A percentile compares a stretch with the other conserved stretches of the same genome.
Conservation (phyloP, 768 basidiomycete genomes). For the Mycena rebaudengoi region DNA sequence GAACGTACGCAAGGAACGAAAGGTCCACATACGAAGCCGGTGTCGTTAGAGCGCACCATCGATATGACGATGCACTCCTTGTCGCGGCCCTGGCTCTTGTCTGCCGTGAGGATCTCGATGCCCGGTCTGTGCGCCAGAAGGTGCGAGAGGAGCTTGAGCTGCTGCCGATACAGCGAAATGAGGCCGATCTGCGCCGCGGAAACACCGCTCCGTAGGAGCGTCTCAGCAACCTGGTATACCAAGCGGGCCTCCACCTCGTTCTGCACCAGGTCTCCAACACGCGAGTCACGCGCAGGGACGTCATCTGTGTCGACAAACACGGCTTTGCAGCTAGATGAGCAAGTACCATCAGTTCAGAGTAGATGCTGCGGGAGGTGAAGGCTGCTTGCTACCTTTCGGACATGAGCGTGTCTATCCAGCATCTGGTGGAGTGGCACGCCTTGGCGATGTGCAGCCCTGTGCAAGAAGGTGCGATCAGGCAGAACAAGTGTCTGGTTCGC, state of each 20-base stretch:
- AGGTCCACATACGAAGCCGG: conserved; percentile 73
- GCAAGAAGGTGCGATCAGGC: conserved; percentile 54
- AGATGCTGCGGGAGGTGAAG: not conserved
- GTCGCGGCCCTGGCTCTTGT: conserved; percentile 93
- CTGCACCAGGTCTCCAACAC: conserved; percentile 89
- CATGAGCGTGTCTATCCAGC: conserved; percentile 78
- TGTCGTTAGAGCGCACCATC: conserved; percentile 88
- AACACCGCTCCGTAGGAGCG: conserved; percentile 73
- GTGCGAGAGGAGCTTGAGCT: conserved; percentile 87
- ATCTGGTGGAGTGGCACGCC: conserved; percentile 47
- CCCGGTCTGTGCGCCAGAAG: conserved; percentile 62
- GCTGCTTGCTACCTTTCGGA: conserved; percentile 61
- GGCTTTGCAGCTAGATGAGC: conserved; percentile 72
- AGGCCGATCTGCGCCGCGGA: conserved; percentile 79
- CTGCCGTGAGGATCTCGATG: conserved; percentile 90
- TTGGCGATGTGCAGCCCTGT: conserved; percentile 49
- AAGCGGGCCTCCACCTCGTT: conserved; percentile 83
- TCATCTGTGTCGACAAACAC: conserved; percentile 95
- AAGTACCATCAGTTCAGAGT: not conserved
- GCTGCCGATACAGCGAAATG: conserved; percentile 93
- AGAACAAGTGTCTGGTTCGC: conserved; percentile 67
- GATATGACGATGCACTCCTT: conserved; percentile 96
- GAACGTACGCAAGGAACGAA: not conserved
- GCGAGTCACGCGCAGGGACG: conserved; percentile 81
- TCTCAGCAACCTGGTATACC: conserved; percentile 72